Evolutionary conservation across 345 rosid species (phyloP), one percentile per base, ranked within the genome.

Genomic region (Turnera subulata): DNA sequence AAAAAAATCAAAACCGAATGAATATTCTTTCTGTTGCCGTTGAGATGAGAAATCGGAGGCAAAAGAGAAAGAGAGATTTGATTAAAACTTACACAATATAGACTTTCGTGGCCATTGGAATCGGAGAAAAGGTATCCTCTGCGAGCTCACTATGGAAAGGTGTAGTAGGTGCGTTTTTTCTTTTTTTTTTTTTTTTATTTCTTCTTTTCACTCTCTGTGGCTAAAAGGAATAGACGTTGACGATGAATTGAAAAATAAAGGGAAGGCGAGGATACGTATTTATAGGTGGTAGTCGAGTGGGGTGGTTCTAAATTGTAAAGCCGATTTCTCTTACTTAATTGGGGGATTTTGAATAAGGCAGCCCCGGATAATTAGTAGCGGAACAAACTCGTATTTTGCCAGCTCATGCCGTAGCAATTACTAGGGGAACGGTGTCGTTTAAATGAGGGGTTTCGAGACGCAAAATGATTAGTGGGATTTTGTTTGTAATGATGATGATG

Each of bases 231-330:
- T 14, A 15, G 46, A 20, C 49, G 72, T 50, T 61, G 71, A 55
- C 22, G 72, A 67, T 67, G 62, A 6, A 1, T 16, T 10, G 62
- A 47, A 19, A 14, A 11, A 23, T 40, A 74, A 53, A 3, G 56
- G 46, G 43, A 56, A 22, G 53, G 19, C 45, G 0, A 18, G 57
- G 32, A 46, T 56, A 35, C 46, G 20, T 72, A 76, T 83, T 78
- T 86, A 79, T 83, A 86, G 86, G 50, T 64, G 65, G 50, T 4
- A 29, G 35, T 8, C 35, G 35, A n/a, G n/a, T n/a, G n/a, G n/a
- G n/a, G n/a, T n/a, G n/a, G n/a, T n/a, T n/a, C n/a, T n/a, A n/a
- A n/a, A n/a, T n/a, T n/a, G n/a, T n/a, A n/a, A n/a, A n/a, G n/a
- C n/a, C n/a, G n/a, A n/a, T n/a, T n/a, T n/a, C n/a, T n/a, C n/a